Evolutionary conservation across 2,329 filamentous ascomycete genomes (phyloP), one percentile per base, ranked within the genome.

Genomic region (Ophiocordyceps camponoti-rufipedis): DNA sequence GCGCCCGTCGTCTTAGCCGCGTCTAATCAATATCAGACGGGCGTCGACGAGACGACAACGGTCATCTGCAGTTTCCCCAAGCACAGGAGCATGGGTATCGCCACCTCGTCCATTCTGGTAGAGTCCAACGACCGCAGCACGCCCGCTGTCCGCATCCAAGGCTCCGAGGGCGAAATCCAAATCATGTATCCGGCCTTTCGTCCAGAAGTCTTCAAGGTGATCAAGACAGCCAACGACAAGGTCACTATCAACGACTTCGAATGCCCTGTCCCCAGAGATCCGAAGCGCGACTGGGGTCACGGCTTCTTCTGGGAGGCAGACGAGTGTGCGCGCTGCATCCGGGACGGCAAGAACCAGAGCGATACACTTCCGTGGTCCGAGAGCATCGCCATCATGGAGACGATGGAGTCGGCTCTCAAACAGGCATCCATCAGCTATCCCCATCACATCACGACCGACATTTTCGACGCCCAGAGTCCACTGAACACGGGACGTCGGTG

Each of bases 271-370:
- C 73, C 74, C 39, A 57, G 58, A 46, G 72, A 77, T 53, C 53
- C 61, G 23, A 65, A 62, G 51, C 63, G 68, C 28, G 52, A 56
- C 51, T 71, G 65, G 64, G 85, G 85, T 11, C 80, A 85, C 51
- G 86, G 85, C 44, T 91, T 93, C 84, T 91, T 85, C 65, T 89
- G 81, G 81, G 82, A 88, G 60, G 85, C 85, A 1, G 84, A 88
- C 58, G 84, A 86, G 66, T 81, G 76, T 51, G 84, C 80, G 28
- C 70, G 79, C 42, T 85, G 82, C 52, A 57, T 94, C 47, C 70
- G 81, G 41, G 85, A 91, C 58, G 84, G 85, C 19, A 78, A 77
- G 63, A 73, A 80, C 55, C 80, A 94, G 68, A 86, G 85, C 58
- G 70, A 73, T 43, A 72, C 71, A 12, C 65, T 91, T 62, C 76